Evolutionary conservation across 768 basidiomycete species (phyloP).

Genomic region (Rhizopogon roseolus): DNA sequence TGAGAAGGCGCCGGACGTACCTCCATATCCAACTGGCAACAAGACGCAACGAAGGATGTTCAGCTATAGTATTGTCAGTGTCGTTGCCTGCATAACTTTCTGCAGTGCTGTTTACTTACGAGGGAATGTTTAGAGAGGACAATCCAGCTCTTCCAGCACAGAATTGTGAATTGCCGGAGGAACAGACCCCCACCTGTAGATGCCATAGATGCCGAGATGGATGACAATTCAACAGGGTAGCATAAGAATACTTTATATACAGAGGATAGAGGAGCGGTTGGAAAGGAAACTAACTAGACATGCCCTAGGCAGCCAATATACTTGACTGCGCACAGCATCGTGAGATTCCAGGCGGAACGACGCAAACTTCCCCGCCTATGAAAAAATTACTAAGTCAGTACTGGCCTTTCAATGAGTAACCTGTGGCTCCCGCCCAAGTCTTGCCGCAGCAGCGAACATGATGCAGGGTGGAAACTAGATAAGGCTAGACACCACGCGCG

Average conservation of each 20-base stretch:
- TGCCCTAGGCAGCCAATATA: too few species aligned
- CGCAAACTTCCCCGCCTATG: too few species aligned
- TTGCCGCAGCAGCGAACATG: too few species aligned
- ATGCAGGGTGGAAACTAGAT: too few species aligned
- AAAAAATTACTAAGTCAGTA: too few species aligned
- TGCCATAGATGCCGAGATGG: not conserved
- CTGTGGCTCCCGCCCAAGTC: too few species aligned
- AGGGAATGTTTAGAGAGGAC: conserved; percentile 60
- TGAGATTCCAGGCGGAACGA: too few species aligned
- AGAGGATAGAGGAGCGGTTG: not conserved
- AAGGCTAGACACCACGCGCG: too few species aligned
- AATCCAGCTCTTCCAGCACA: conserved; percentile 76
- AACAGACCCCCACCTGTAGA: conserved; percentile 34
- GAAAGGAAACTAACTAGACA: not conserved
- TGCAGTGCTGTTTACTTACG: conserved; percentile 33
- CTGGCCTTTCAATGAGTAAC: too few species aligned
- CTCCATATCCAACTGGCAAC: conserved; percentile 58
- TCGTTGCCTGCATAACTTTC: not conserved
- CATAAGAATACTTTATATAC: not conserved
- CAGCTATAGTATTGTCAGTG: conserved; percentile 30
- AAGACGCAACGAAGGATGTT: conserved; percentile 60
- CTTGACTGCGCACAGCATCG: too few species aligned
- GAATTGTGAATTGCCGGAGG: conserved; percentile 54
- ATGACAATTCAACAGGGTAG: not conserved
- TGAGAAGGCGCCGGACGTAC: conserved; percentile 6